Evolutionary conservation across 2,329 filamentous ascomycete genomes (phyloP).

Genomic region (Rachicladosporium sp.): DNA sequence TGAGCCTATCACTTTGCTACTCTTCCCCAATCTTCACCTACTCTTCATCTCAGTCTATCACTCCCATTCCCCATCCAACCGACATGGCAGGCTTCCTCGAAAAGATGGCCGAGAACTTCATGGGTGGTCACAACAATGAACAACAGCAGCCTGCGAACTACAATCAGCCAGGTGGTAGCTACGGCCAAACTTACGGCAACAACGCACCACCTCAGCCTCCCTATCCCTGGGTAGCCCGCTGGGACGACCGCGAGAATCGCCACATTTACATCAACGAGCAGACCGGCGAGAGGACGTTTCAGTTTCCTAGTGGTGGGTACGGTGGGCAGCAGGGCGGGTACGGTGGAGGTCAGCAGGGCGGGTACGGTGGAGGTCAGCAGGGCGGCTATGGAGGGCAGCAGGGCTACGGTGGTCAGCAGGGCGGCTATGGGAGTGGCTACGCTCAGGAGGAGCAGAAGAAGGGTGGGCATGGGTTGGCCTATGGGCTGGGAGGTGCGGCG

Average conservation of each 20-base stretch:
- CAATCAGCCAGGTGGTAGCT: no score
- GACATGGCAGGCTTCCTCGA: slow-evolving; percentile 16
- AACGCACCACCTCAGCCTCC: slow-evolving; percentile 22
- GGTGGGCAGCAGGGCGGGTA: slow-evolving; percentile 8
- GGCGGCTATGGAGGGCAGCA: neutral
- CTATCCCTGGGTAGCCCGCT: slow-evolving; percentile 34
- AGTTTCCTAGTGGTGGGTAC: slow-evolving; percentile 20
- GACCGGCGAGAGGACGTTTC: slow-evolving; percentile 31
- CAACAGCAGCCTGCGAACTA: neutral
- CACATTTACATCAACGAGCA: slow-evolving; percentile 37
- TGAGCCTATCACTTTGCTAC: no score
- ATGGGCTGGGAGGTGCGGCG: slow-evolving; percentile 28
- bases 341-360: slow-evolving; percentile 1
- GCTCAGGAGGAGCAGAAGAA: slow-evolving; percentile 15
- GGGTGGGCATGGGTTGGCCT: slow-evolving; percentile 16
- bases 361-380: slow-evolving; percentile 3
- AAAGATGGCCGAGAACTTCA: slow-evolving; percentile 19
- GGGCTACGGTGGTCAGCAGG: no score
- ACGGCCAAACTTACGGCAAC: slow-evolving; percentile 6
- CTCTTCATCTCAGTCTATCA: no score
- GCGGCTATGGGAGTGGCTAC: slow-evolving; percentile 1
- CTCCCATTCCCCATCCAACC: no score
- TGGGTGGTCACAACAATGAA: slow-evolving; percentile 4
- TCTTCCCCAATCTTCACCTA: no score
- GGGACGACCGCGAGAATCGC: slow-evolving; percentile 28